Evolutionary conservation across 2,329 filamentous ascomycete species (phyloP), one percentile per base, ranked within the genome.

Genomic region (Cladorrhinum sp.): DNA sequence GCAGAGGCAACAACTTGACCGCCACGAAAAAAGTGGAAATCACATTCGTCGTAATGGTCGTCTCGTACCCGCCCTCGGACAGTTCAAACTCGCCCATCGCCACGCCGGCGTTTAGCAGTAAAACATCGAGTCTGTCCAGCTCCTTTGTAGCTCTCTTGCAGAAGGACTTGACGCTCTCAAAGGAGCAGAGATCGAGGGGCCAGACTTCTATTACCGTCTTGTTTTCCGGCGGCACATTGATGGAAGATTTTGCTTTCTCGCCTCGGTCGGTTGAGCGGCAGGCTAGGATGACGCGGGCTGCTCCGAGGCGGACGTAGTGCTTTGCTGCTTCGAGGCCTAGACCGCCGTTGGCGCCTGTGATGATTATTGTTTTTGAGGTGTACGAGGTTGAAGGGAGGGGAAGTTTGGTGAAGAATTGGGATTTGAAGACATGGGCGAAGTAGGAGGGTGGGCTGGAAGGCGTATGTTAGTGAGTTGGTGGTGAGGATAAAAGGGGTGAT

Each of bases 161-260:
- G 61, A 86, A 84, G 1, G 68, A 70, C 55, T 73, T 69, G 38
- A 84, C 75, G 29, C 76, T 80, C 2, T 75, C 74, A 64, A 80
- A 81, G 18, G 72, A 77, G 13, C 65, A 67, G 64, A 84, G 74
- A 65, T 85, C 81, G 3, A 85, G 65, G 10, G 72, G 57, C 81
- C 81, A 85, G 12, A 83, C 79, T 49, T 82, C 72, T 29, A 81
- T 69, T 2, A 60, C 67, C n/a, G 58, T 69, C 41, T 25, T 61
- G 23, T 22, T 61, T 10, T 38, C 18, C 8, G 38, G 18, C 7
- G 54, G 50, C 1, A 61, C 58, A 27, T 70, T 69, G 50, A 81
- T 76, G 41, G 72, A 70, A 2, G 64, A 55, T 20, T 74, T 76
- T 50, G 79, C 79, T 0, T 63, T 70, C 53, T 76, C 69, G 20